Percentiles rank a stretch among this genome's conserved stretches.
phyloP scores from a whole-genome alignment of 345 rosid species.

The Eutrema heterophyllum region DNA sequence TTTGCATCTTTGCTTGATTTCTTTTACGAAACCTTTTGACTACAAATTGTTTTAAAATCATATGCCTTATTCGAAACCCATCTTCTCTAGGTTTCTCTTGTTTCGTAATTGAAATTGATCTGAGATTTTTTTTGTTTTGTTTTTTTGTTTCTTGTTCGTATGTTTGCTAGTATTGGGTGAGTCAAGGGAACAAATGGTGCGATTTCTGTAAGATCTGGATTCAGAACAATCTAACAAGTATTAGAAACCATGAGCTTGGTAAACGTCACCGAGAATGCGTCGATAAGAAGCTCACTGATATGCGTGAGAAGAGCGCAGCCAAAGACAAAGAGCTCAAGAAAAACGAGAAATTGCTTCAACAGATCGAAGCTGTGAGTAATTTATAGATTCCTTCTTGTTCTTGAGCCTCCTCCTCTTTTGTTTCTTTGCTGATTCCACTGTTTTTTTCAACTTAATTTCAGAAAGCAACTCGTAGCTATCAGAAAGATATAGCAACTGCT shows the following conservation, averaged over 20 bases:
- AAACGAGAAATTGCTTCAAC: conserved; percentile 65
- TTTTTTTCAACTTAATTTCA: conserved; percentile 23
- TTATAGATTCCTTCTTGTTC: not conserved
- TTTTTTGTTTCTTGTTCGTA: not conserved
- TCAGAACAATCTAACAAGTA: conserved; percentile 75
- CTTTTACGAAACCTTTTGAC: not conserved
- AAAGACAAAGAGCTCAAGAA: conserved; percentile 80
- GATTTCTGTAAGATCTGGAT: conserved; percentile 88
- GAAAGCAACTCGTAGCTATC: conserved; percentile 96
- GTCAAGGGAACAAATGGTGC: conserved; percentile 98
- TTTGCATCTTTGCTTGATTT: not conserved
- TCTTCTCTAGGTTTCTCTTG: not conserved
- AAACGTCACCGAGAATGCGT: conserved; percentile 74
- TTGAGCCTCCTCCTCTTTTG: not conserved
- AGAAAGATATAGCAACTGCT: conserved; percentile 69
- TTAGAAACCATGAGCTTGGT: conserved; percentile 95
- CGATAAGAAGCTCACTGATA: conserved; percentile 57
- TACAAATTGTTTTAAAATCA: not conserved
- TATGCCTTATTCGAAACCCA: not conserved
- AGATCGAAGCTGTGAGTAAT: conserved; percentile 80
- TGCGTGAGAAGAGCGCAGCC: conserved; percentile 73
- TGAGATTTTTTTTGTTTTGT: not conserved
- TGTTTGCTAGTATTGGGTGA: conserved; percentile 72
- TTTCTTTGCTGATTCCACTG: not conserved
- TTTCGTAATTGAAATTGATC: conserved; percentile 6